phyloP scores from a whole-genome alignment of 2,329 filamentous ascomycete species.

The Talaromyces sp. region DNA sequence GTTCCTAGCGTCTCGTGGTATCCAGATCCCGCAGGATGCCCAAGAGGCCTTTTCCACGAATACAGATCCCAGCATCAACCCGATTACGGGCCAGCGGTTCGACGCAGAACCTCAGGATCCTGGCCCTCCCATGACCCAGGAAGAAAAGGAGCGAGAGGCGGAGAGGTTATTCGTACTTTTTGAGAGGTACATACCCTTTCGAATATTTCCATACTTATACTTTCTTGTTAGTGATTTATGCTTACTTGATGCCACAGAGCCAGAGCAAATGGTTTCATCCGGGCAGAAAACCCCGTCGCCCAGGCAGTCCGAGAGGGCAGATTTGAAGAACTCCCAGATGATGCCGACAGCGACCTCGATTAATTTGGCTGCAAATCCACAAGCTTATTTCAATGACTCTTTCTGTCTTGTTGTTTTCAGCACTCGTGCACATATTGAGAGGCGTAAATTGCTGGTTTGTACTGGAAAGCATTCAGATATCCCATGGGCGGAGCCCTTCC shows the following conservation, averaged over 20 bases:
- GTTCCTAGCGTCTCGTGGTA: conserved; percentile 78
- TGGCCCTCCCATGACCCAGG: conserved; percentile 72
- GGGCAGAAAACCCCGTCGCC: conserved; percentile 69
- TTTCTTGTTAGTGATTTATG: background rate
- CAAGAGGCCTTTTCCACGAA: conserved; percentile 48
- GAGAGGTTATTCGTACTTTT: conserved; percentile 87
- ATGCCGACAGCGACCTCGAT: conserved; percentile 34
- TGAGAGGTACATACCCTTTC: conserved; percentile 55
- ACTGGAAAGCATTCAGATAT: background rate
- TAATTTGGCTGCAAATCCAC: background rate
- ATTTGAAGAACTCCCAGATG: conserved; percentile 63
- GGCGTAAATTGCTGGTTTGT: background rate
- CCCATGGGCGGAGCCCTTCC: background rate
- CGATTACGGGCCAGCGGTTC: conserved; percentile 78
- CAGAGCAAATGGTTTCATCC: conserved; percentile 68
- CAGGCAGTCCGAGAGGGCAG: conserved; percentile 64
- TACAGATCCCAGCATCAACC: conserved; percentile 55
- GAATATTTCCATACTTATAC: background rate
- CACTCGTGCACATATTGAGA: background rate
- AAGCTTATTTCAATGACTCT: background rate
- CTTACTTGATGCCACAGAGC: conserved; percentile 41
- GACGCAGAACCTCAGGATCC: conserved; percentile 59
- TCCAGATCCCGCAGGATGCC: conserved; percentile 66
- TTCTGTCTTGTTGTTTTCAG: background rate
- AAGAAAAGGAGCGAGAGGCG: conserved; percentile 88